Percentiles rank a stretch among this genome's conserved stretches.
phyloP scores from a whole-genome alignment of 176 grass and related monocot species.

The Chloris gayana region DNA sequence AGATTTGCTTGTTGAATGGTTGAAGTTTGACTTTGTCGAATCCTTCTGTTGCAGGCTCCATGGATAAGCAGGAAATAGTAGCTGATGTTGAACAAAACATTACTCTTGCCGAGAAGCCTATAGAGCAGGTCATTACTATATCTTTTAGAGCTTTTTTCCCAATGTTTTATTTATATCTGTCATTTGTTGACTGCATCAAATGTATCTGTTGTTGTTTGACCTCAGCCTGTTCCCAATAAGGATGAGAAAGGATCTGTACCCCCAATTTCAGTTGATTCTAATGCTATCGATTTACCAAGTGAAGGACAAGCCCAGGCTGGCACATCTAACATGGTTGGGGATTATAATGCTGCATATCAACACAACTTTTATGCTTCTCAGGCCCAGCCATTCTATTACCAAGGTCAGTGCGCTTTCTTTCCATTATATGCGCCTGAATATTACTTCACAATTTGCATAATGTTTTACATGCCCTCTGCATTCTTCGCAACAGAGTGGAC shows the following conservation, averaged over 20 bases:
- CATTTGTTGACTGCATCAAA: background rate
- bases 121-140: conserved; percentile 50
- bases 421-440: background rate
- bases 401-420: conserved; percentile 58
- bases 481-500: background rate
- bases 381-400: conserved; percentile 66
- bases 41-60: conserved; percentile 41
- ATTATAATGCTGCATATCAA: conserved; percentile 33
- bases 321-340: conserved; percentile 43
- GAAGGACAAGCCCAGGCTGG: conserved; percentile 48
- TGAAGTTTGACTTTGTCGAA: conserved; percentile 17
- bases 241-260: conserved; percentile 50
- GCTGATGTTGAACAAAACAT: conserved; percentile 47
- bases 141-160: conserved; percentile 6
- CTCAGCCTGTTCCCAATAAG: conserved; percentile 47
- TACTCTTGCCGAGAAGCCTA: conserved; percentile 34
- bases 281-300: conserved; percentile 39
- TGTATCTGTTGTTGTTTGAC: background rate
- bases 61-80: conserved; percentile 47
- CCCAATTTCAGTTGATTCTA: conserved; percentile 49
- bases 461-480: conserved; percentile 3
- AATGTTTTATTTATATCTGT: background rate
- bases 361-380: conserved; percentile 61
- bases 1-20: background rate
- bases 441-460: background rate